Conservation (phyloP, 345 rosid species). For the Ceriops decandra region DNA sequence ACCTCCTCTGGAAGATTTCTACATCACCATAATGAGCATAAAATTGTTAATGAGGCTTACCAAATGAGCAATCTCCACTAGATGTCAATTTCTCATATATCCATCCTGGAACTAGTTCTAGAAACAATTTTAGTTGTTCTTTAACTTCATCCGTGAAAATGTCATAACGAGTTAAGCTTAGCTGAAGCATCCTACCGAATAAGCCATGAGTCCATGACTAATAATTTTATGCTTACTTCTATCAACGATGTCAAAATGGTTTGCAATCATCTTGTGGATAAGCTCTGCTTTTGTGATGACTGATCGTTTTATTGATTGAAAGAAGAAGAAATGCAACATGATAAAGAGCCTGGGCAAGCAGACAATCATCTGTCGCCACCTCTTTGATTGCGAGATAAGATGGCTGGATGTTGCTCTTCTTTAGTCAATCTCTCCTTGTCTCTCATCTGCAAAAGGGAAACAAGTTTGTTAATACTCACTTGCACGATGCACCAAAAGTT, state of each 20-base stretch:
- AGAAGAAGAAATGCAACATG: conserved; percentile 53
- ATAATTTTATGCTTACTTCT: conserved; percentile 46
- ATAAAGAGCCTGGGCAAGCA: conserved; percentile 76
- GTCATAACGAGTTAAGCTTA: conserved; percentile 6
- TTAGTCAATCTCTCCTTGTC: conserved; percentile 64
- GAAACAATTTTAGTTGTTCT: conserved; percentile 65
- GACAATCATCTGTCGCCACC: conserved; percentile 57
- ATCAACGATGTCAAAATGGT: conserved; percentile 61
- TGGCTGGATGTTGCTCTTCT: conserved; percentile 72
- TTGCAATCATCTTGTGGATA: conserved; percentile 49
- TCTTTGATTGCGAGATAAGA: conserved; percentile 82
- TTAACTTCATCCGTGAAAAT: conserved; percentile 64
- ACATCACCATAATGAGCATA: neutral
- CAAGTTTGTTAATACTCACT: neutral
- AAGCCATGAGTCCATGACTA: neutral
- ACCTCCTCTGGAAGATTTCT: neutral
- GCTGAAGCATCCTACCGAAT: conserved; percentile 7
- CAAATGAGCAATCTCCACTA: conserved; percentile 63
- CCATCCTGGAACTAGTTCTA: conserved; percentile 86
- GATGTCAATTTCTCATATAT: conserved; percentile 63
- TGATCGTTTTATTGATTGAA: conserved; percentile 60
- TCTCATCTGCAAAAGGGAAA: conserved; percentile 47
- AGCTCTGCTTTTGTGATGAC: conserved; percentile 79
- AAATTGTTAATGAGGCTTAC: conserved; percentile 32
- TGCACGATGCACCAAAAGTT: neutral